Evolutionary conservation across 805 yeast genomes (phyloP).

Genomic region (Schizosaccharomyces cryophilus): DNA sequence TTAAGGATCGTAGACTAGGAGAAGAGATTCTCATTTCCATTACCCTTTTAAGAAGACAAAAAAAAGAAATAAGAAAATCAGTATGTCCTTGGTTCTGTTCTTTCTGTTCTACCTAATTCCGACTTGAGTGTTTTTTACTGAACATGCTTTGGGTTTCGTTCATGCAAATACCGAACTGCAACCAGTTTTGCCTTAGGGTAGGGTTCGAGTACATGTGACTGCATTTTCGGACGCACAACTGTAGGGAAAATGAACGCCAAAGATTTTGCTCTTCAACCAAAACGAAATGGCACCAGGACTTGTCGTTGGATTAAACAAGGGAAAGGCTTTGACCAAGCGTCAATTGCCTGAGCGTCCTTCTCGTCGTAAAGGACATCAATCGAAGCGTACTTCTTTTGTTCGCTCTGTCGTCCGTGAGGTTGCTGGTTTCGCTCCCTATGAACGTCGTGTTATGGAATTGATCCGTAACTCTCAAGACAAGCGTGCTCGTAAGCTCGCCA

Average conservation of each 20-base stretch:
- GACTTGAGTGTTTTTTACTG: too few species aligned
- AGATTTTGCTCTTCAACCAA: neutral
- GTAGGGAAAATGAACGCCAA: neutral
- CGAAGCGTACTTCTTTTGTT: constrained; percentile 90
- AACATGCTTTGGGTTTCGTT: too few species aligned
- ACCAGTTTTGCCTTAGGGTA: neutral
- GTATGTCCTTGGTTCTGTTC: too few species aligned
- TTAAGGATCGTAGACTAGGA: too few species aligned
- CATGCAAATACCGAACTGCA: too few species aligned
- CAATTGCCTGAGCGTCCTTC: constrained; percentile 73
- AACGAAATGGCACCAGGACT: constrained; percentile 23
- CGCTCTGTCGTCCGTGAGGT: constrained; percentile 91
- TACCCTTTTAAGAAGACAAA: too few species aligned
- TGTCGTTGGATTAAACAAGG: constrained; percentile 98
- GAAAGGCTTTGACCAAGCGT: constrained; percentile 80
- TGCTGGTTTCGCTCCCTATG: constrained; percentile 97
- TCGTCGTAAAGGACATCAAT: constrained; percentile 85
- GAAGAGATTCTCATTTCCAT: too few species aligned
- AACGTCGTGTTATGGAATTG: constrained; percentile 97
- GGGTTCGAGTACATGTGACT: neutral
- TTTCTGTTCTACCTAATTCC: too few species aligned
- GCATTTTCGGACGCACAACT: neutral
- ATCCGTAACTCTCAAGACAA: constrained; percentile 99
- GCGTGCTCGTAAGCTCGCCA: constrained; percentile 99
- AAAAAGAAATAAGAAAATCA: too few species aligned